Evolutionary conservation across 208 protist species (phyloP).

Genomic region (Trypanosomatidae sp.): DNA sequence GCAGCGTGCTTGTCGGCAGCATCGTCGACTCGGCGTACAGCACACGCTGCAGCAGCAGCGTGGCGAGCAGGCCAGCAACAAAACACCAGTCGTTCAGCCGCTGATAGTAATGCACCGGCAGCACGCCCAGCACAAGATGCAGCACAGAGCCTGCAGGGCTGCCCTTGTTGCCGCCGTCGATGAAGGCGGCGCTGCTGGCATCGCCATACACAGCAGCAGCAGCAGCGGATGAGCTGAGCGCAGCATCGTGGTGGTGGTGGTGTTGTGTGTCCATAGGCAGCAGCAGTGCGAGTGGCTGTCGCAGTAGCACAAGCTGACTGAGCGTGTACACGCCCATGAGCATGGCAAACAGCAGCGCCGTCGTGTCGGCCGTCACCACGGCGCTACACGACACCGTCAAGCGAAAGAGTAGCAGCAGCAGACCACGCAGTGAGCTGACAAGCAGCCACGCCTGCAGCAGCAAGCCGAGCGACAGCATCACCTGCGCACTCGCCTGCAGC

Average conservation of each 20-base stretch:
- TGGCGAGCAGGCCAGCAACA: constrained; percentile 18
- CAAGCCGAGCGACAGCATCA: constrained; percentile 25
- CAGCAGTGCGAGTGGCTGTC: constrained; percentile 23
- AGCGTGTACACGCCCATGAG: constrained; percentile 60
- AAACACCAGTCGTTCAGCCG: constrained; percentile 57
- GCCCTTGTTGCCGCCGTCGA: constrained; percentile 7
- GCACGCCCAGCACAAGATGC: constrained; percentile 17
- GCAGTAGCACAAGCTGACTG: constrained; percentile 56
- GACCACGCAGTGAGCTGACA: constrained; percentile 47
- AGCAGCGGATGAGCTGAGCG: no score
- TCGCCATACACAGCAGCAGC: no score
- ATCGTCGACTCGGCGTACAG: constrained; percentile 12
- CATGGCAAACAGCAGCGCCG: constrained; percentile 40
- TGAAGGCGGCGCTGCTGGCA: not conserved
- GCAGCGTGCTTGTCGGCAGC: not conserved
- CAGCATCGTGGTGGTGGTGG: no score
- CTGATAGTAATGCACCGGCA: constrained; percentile 56
- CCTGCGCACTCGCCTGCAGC: constrained; percentile 10
- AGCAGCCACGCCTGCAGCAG: constrained; percentile 67
- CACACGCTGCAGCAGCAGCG: constrained; percentile 18
- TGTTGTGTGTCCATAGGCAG: no score
- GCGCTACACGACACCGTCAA: constrained; percentile 42
- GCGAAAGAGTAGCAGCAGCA: constrained; percentile 64
- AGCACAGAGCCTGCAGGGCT: no score
- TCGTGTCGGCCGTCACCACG: constrained; percentile 43